Conservation (phyloP, 177 flowering plant species). For the Viscum album region DNA sequence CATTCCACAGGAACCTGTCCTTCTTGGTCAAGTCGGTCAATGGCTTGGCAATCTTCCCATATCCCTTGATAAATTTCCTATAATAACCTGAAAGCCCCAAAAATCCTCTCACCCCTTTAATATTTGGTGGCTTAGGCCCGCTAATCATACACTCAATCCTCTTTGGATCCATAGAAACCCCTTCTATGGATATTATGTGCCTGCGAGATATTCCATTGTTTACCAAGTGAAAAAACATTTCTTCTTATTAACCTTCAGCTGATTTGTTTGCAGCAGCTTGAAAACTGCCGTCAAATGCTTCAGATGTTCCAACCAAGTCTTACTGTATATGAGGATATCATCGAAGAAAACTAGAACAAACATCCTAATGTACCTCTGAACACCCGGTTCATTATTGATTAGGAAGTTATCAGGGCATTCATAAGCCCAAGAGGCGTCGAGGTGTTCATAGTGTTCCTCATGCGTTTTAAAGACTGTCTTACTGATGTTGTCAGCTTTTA, state of each 20-base stretch:
- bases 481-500: too few relatives aligned
- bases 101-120: slow-evolving; percentile 7
- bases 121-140: slow-evolving; percentile 4
- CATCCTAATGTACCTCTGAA: too few relatives aligned
- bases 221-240: slow-evolving; percentile 7
- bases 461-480: too few relatives aligned
- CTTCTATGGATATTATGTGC: not conserved
- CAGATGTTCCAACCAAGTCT: not conserved
- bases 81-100: slow-evolving; percentile 10
- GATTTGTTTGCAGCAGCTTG: not conserved
- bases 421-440: too few relatives aligned
- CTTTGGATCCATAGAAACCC: not conserved
- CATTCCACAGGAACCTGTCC: slow-evolving; percentile 2
- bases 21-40: slow-evolving; percentile 4
- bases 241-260: not conserved
- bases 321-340: slow-evolving; percentile 13
- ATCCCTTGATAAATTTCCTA: not conserved
- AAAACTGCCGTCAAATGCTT: not conserved
- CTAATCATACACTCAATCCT: slow-evolving; percentile 3
- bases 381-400: too few relatives aligned
- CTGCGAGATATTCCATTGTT: slow-evolving; percentile 9
- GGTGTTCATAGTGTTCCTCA: too few relatives aligned
- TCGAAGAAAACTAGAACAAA: slow-evolving; percentile 13
- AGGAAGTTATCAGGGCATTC: too few relatives aligned
- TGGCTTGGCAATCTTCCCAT: not conserved